Evolutionary conservation across 73 alveolate species (phyloP).

Genomic region (Paraurostyla sp.): DNA sequence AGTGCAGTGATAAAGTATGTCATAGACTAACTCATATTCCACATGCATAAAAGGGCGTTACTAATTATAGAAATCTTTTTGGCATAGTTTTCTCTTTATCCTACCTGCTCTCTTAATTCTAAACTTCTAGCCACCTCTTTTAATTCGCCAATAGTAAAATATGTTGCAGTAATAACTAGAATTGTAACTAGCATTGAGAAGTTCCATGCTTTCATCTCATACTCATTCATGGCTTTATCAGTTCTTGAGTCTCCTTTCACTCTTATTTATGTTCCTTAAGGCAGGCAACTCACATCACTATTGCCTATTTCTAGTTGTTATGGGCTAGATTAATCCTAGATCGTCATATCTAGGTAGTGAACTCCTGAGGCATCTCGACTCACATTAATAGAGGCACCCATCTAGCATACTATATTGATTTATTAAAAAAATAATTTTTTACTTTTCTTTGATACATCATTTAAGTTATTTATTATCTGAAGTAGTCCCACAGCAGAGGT

Average conservation of each 20-base stretch:
- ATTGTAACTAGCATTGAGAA: not conserved
- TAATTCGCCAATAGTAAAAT: not conserved
- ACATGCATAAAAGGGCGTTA: conserved; percentile 23
- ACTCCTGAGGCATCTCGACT: not conserved
- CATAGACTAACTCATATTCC: conserved; percentile 52
- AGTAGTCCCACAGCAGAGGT: not conserved
- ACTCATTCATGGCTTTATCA: not conserved
- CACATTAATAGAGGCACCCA: not conserved
- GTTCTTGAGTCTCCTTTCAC: not conserved
- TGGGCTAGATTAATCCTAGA: not conserved
- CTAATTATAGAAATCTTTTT: not conserved
- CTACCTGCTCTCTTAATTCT: conserved; percentile 4
- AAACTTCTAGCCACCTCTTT: not conserved
- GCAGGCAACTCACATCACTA: not conserved
- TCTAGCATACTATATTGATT: not conserved
- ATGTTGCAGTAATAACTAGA: not conserved
- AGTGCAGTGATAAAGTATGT: conserved; percentile 38
- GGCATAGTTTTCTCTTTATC: conserved; percentile 41
- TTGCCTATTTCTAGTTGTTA: not conserved
- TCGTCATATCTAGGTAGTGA: not conserved
- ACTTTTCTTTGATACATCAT: not conserved
- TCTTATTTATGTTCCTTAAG: not conserved
- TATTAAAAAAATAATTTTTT: not conserved
- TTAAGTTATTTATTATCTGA: not conserved
- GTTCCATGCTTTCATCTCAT: not conserved